Base-by-base conservation (phyloP, 768 basidiomycete species). In the Suillus occidentalis region DNA sequence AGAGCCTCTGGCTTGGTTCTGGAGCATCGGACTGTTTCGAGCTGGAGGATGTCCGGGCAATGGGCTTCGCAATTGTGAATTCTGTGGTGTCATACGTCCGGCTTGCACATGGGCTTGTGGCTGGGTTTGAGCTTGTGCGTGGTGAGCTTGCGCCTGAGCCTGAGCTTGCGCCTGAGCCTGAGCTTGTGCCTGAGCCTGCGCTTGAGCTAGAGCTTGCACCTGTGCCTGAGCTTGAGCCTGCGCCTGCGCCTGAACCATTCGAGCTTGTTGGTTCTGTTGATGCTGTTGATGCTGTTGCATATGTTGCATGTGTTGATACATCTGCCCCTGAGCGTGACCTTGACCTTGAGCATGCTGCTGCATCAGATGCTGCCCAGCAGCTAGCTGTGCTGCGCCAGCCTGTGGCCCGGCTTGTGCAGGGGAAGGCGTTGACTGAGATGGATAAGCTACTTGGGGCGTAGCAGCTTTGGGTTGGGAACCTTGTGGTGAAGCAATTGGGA, bases 21-120 rank as follows among this genome's bases (percentile, higher is more conserved):
- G 63, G 13, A 77, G 72, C 66, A 78, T 68, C 0, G 83, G 83
- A 61, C 81, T 82, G 50, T 66, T 74, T 13, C 80, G 76, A 31
- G 71, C 14, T 65, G 71, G 10, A 25, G 40, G 37, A 40, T 58
- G 61, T 47, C 31, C 58, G 10, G 49, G 58, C 66, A 70, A 67
- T 10, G 67, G 69, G 22, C 64, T 70, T 47, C 68, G 68, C 3
- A 66, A 60, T 39, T 66, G 67, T n/a, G 68, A 52, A 39, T 69
- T 68, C 61, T 65, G 78, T 5, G 72, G 74, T 12, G 78, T 79
- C 22, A 69, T 65, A 52, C 77, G 58, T 42, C 40, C 58, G 12
- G 25, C 40, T 59, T 42, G 58, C 12, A 59, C 22, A 25, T 58
- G 57, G 6, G 18, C 25, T 58, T 40, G 74, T 70, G 53, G 67